Conservation (phyloP, 2,329 filamentous ascomycete species). For the Curvularia lunata region DNA sequence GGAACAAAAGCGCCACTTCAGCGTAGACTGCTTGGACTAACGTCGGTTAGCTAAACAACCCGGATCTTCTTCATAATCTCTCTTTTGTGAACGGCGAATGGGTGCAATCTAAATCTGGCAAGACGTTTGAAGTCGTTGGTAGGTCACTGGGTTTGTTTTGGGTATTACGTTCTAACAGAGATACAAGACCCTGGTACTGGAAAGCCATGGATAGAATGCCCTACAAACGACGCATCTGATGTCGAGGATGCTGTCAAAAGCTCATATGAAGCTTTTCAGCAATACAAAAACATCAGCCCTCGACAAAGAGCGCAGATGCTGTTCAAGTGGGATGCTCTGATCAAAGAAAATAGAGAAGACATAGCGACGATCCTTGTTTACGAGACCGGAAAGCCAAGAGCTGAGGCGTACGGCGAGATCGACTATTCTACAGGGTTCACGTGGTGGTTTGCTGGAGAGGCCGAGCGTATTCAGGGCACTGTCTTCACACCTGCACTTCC, state of each 20-base stretch:
- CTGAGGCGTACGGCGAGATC: slow-evolving; percentile 60
- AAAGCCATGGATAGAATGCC: slow-evolving; percentile 57
- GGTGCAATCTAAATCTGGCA: slow-evolving; percentile 62
- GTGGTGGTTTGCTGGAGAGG: slow-evolving; percentile 66
- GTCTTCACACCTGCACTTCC: slow-evolving; percentile 66
- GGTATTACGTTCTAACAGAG: slow-evolving; percentile 15
- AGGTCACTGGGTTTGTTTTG: slow-evolving; percentile 9
- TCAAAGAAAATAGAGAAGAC: slow-evolving; percentile 67
- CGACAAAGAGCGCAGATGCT: slow-evolving; percentile 67
- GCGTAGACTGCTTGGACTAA: slow-evolving; percentile 7
- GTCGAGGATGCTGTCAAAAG: slow-evolving; percentile 66
- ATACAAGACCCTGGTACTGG: slow-evolving; percentile 58
- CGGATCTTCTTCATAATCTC: slow-evolving; percentile 61
- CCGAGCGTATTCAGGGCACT: slow-evolving; percentile 67
- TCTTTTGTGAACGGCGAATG: slow-evolving; percentile 63
- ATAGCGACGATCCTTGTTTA: slow-evolving; percentile 68
- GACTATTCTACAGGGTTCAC: slow-evolving; percentile 62
- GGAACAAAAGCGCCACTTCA: neutral
- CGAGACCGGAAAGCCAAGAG: slow-evolving; percentile 62
- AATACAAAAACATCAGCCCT: slow-evolving; percentile 66
- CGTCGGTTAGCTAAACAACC: slow-evolving; percentile 57
- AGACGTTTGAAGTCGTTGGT: slow-evolving; percentile 64
- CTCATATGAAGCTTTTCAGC: slow-evolving; percentile 66
- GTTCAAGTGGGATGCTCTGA: slow-evolving; percentile 69
- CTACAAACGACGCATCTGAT: slow-evolving; percentile 61